Evolutionary conservation across 345 rosid species (phyloP).

Genomic region (Lepidium aucheri): DNA sequence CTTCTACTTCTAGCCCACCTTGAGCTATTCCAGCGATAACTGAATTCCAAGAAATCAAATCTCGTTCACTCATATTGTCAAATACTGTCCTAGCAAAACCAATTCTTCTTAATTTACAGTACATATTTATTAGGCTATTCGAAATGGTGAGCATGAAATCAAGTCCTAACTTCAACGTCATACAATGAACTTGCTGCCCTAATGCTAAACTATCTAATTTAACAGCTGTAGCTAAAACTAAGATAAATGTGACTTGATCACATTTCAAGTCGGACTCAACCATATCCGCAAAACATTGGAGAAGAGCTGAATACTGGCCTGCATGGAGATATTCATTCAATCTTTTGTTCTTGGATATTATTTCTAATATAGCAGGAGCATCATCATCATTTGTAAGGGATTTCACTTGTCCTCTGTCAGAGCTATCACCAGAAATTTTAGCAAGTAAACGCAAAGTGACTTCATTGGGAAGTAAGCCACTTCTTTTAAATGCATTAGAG

Average conservation of each 20-base stretch:
- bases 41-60: slow-evolving; percentile 63
- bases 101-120: slow-evolving; percentile 37
- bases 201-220: slow-evolving; percentile 25
- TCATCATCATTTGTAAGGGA: background rate
- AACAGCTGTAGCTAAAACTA: slow-evolving; percentile 39
- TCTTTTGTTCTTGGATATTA: slow-evolving; percentile 35
- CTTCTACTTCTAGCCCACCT: slow-evolving; percentile 35
- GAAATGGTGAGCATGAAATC: slow-evolving; percentile 35
- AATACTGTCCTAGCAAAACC: slow-evolving; percentile 30
- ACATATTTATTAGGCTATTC: slow-evolving; percentile 48
- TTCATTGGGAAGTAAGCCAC: slow-evolving; percentile 37
- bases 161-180: slow-evolving; percentile 39
- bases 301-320: slow-evolving; percentile 26
- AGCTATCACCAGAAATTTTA: slow-evolving; percentile 27
- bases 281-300: slow-evolving; percentile 41
- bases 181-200: slow-evolving; percentile 43
- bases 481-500: slow-evolving; percentile 31
- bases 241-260: slow-evolving; percentile 42
- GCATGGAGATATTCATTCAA: slow-evolving; percentile 28
- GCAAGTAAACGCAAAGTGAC: slow-evolving; percentile 26
- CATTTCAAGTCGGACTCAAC: slow-evolving; percentile 31
- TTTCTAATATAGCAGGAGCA: slow-evolving; percentile 8
- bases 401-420: slow-evolving; percentile 20
- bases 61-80: slow-evolving; percentile 35
- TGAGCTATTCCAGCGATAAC: slow-evolving; percentile 37